phyloP scores from a whole-genome alignment of 257 asterid genomes.

The Solanum virginianum region DNA sequence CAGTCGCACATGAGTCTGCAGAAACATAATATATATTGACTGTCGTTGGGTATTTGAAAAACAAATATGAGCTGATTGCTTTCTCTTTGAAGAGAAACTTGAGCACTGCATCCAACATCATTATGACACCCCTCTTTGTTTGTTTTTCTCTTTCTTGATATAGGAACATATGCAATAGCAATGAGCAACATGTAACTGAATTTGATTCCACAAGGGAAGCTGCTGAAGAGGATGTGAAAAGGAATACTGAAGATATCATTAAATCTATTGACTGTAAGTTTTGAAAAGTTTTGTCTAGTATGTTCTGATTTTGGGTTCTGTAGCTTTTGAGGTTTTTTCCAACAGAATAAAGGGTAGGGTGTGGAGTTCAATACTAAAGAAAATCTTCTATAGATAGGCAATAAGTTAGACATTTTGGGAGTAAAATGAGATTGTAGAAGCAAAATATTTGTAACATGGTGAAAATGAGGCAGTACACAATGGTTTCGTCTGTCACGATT shows the following conservation, averaged over 20 bases:
- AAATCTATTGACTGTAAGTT: conserved; percentile 38
- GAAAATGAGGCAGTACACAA: background rate
- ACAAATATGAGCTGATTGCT: background rate
- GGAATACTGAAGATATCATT: conserved; percentile 33
- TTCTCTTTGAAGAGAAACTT: background rate
- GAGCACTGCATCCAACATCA: background rate
- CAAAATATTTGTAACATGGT: background rate
- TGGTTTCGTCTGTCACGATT: background rate
- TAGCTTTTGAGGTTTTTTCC: background rate
- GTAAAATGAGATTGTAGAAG: background rate
- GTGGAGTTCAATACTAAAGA: background rate
- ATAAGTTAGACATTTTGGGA: background rate
- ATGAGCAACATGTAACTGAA: conserved; percentile 53
- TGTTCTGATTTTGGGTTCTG: background rate
- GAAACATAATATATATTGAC: background rate
- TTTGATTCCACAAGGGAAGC: conserved; percentile 42
- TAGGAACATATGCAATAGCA: conserved; percentile 40
- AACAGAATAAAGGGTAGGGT: background rate
- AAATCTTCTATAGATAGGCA: background rate
- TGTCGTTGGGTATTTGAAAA: background rate
- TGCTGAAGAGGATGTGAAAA: conserved; percentile 51
- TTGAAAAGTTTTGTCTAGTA: background rate
- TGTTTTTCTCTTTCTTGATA: background rate
- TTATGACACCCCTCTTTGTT: background rate
- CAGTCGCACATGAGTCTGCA: background rate